Evolutionary conservation across 2,329 filamentous ascomycete species (phyloP).

Genomic region (Sclerotinia trifoliorum): DNA sequence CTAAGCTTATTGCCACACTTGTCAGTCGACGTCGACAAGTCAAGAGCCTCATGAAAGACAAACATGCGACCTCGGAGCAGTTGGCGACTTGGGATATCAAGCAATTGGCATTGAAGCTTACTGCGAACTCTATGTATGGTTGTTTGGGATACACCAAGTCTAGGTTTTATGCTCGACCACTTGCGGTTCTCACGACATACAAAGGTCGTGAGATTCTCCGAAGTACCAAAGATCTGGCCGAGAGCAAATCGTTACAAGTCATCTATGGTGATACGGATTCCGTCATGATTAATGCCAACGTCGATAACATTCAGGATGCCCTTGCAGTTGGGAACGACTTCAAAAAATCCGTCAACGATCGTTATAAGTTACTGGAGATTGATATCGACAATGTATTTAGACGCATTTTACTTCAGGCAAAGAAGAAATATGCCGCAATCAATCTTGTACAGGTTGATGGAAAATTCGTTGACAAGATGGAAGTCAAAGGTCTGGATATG

Average conservation of each 20-base stretch:
- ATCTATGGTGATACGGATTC: conserved; percentile 99
- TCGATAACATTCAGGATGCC: conserved; percentile 87
- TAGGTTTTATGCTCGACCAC: conserved; percentile 91
- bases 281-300: conserved; percentile 99
- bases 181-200: conserved; percentile 93
- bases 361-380: conserved; percentile 89
- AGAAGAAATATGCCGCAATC: conserved; percentile 99
- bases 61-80: conserved; percentile 79
- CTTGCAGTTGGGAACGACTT: conserved; percentile 91
- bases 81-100: conserved; percentile 97
- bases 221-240: conserved; percentile 93
- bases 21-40: conserved; percentile 87
- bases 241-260: conserved; percentile 85
- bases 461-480: conserved; percentile 89
- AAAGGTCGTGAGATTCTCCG: conserved; percentile 97
- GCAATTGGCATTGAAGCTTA: conserved; percentile 93
- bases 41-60: conserved; percentile 96
- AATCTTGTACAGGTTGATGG: conserved; percentile 88
- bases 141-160: conserved; percentile 97
- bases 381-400: conserved; percentile 98
- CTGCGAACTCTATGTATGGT: conserved; percentile 99
- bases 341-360: conserved; percentile 91
- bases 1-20: conserved; percentile 85
- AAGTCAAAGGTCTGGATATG: conserved; percentile 99
- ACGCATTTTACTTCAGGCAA: conserved; percentile 87